Evolutionary conservation across 2,329 filamentous ascomycete genomes (phyloP).

Genomic region (Colletotrichum sp.): DNA sequence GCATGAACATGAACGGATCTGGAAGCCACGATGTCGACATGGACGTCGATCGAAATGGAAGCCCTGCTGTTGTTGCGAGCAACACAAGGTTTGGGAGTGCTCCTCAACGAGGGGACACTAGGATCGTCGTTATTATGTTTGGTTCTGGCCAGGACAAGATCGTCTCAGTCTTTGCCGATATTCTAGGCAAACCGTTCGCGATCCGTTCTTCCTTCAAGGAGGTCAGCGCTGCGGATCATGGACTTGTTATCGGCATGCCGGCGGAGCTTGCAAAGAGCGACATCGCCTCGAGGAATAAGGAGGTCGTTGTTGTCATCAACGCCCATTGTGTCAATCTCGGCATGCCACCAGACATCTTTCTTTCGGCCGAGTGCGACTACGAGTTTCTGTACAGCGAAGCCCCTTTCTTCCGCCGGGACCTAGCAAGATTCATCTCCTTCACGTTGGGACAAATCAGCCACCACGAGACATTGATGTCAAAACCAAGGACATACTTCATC

Average conservation of each 20-base stretch:
- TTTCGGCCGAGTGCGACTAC: slow-evolving; percentile 78
- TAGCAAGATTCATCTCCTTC: slow-evolving; percentile 80
- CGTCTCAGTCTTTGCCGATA: slow-evolving; percentile 76
- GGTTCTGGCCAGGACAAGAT: slow-evolving; percentile 75
- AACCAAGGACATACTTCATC: slow-evolving; percentile 81
- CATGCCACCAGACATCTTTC: slow-evolving; percentile 68
- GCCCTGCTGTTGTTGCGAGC: slow-evolving; percentile 35
- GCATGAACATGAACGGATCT: slow-evolving; percentile 29
- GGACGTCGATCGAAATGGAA: slow-evolving; percentile 38
- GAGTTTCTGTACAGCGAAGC: slow-evolving; percentile 82
- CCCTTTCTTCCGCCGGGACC: slow-evolving; percentile 74
- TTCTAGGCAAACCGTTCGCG: slow-evolving; percentile 75
- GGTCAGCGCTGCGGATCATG: slow-evolving; percentile 58
- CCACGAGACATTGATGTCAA: slow-evolving; percentile 78
- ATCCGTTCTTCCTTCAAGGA: slow-evolving; percentile 60
- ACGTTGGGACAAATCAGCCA: slow-evolving; percentile 79
- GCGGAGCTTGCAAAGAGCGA: slow-evolving; percentile 60
- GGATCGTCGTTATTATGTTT: slow-evolving; percentile 71
- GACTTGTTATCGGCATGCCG: slow-evolving; percentile 71
- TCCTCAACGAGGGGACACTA: slow-evolving; percentile 56
- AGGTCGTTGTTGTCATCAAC: slow-evolving; percentile 72
- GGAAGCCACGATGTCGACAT: slow-evolving; percentile 27
- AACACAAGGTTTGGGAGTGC: slow-evolving; percentile 49
- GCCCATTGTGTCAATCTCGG: slow-evolving; percentile 76
- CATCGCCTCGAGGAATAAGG: slow-evolving; percentile 60